Base-by-base conservation (phyloP, 1,284 basidiomycete genomes). In the Flammula alnicola region DNA sequence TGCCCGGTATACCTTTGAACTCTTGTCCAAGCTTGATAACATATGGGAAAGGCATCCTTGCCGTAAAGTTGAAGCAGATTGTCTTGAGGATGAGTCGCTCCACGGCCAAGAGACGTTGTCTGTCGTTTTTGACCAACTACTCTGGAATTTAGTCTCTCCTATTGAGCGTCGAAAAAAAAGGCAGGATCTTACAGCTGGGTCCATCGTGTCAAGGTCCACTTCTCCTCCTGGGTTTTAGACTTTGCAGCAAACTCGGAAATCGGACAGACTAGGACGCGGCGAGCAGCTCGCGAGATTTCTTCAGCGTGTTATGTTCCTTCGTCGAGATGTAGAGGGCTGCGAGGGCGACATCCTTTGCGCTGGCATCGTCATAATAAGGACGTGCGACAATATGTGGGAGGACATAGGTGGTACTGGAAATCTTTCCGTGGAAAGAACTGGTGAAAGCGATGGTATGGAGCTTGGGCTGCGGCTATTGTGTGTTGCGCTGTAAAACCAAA, bases 251-350 rank as follows among this genome's bases (percentile, higher is more conserved):
- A 72, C 40, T 95, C 91, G 93, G 93, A 64, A 83, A 91, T 30
- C 90, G 88, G 25, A 95, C 78, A 17, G 84, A 81, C 64, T 95
- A 95, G 0, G 89, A 83, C 8, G 86, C 81, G 59, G 93, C 86
- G 27, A 95, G 81, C 48, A 98, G 86, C 52, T 98, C 93, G n/a
- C 93, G 81, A 1, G 95, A 92, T 68, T 98, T 98, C 75, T 98
- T 98, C 60, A 98, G 80, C 2, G 95, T 98, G 70, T 98, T 95
- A 64, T 97, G 93, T 78, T 98, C 88, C 70, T 99, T 99, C 0
- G 93, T 89, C 0, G 95, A 93, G 10, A 98, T 93, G 68, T 95
- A 96, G 1, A 98, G 73, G 0, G 87, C 81, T 0, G 95, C 91
- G 10, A 98, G 79, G 4, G 89, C 81, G 1, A 96, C 93, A 66